phyloP scores from a whole-genome alignment of 306 rosid genomes.

The Echinosophora koreensis region DNA sequence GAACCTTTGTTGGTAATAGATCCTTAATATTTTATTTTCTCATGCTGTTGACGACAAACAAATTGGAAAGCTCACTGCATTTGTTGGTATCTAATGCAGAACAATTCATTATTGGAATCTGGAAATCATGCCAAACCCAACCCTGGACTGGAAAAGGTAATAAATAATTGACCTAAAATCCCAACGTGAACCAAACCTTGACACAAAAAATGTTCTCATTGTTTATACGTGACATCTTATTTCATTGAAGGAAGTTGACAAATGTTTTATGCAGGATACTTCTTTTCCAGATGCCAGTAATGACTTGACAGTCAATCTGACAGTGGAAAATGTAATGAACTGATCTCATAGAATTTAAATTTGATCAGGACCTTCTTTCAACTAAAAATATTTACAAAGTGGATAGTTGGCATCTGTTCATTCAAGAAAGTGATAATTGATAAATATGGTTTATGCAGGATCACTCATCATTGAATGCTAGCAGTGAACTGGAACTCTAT shows the following conservation, averaged over 20 bases:
- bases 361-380: conserved; percentile 12
- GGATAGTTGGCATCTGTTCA: background rate
- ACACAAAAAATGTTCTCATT: background rate
- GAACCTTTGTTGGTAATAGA: conserved; percentile 39
- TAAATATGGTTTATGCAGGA: conserved; percentile 44
- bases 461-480: conserved; percentile 38
- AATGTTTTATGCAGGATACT: conserved; percentile 33
- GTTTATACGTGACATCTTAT: background rate
- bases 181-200: conserved; percentile 23
- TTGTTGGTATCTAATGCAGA: conserved; percentile 49
- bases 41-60: background rate
- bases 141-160: conserved; percentile 55
- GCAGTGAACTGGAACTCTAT: conserved; percentile 34
- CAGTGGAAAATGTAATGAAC: conserved; percentile 40
- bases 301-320: conserved; percentile 12
- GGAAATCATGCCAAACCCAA: conserved; percentile 37
- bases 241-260: conserved; percentile 4
- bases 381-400: conserved; percentile 25
- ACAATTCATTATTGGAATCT: conserved; percentile 37
- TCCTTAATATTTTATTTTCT: conserved; percentile 8
- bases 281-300: conserved; percentile 24
- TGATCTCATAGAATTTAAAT: conserved; percentile 26
- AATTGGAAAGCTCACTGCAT: conserved; percentile 31
- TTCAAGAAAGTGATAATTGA: conserved; percentile 40
- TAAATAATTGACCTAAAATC: conserved; percentile 1